Evolutionary conservation across 1,284 basidiomycete genomes (phyloP).

Genomic region (Cystobasidium slooffiae): DNA sequence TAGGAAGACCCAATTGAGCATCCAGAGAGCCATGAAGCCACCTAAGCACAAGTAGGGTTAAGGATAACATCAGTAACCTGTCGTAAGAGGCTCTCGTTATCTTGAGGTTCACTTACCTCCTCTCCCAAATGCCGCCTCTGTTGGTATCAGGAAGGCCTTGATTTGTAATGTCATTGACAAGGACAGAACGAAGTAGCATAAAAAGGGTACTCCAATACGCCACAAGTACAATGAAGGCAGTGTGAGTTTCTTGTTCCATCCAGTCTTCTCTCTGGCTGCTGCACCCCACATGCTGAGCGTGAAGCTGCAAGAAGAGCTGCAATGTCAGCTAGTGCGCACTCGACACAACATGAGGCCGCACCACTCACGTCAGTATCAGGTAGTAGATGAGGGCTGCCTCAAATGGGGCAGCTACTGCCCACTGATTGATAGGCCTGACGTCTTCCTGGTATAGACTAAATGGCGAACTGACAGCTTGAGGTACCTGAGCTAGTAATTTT

Average conservation of each 20-base stretch:
- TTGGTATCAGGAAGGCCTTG: conserved; percentile 54
- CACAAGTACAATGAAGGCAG: conserved; percentile 50
- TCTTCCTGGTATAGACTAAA: conserved; percentile 54
- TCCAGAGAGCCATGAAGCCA: conserved; percentile 56
- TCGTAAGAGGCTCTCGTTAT: neutral
- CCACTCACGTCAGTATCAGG: conserved; percentile 53
- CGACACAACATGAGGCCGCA: neutral
- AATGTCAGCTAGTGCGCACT: neutral
- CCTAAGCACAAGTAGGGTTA: conserved; percentile 29
- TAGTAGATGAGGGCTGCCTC: conserved; percentile 56
- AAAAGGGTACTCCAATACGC: conserved; percentile 51
- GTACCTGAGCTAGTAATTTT: conserved; percentile 46
- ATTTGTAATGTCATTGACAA: conserved; percentile 54
- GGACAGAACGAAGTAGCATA: conserved; percentile 56
- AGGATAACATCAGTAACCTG: neutral
- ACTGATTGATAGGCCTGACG: conserved; percentile 53
- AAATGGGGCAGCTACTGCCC: conserved; percentile 55
- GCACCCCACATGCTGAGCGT: conserved; percentile 51
- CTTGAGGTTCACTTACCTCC: conserved; percentile 45
- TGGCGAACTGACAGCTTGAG: conserved; percentile 54
- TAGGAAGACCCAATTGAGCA: conserved; percentile 55
- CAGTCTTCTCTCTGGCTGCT: conserved; percentile 51
- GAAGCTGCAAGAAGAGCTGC: conserved; percentile 44
- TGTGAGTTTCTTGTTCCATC: conserved; percentile 49
- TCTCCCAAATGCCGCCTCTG: conserved; percentile 52